Conservation (phyloP, 768 basidiomycete species). For the Mycena galopus region DNA sequence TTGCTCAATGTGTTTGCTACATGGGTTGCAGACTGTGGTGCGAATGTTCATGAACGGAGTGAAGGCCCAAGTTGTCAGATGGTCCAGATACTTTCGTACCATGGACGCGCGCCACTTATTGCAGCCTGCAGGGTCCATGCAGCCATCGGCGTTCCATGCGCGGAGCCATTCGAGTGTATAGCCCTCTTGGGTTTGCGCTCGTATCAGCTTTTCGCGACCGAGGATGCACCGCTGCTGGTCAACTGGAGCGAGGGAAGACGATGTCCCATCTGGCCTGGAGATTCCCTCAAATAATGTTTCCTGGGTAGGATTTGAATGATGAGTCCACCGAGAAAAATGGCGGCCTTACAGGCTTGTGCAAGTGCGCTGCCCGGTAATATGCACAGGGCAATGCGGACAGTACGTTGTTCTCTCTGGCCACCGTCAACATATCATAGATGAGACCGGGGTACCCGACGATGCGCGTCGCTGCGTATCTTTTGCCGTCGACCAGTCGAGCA, state of each 20-base stretch:
- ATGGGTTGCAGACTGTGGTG: background rate
- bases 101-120: background rate
- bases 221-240: slow-evolving; percentile 12
- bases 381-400: slow-evolving; percentile 9
- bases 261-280: background rate
- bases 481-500: background rate
- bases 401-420: slow-evolving; percentile 3
- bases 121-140: background rate
- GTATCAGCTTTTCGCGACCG: slow-evolving; percentile 1
- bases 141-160: background rate
- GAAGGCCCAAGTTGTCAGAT: background rate
- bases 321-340: background rate
- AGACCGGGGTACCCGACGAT: background rate
- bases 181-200: background rate
- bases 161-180: slow-evolving; percentile 1
- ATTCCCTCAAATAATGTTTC: background rate
- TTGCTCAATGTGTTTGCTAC: background rate
- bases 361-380: background rate
- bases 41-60: background rate
- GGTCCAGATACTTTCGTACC: background rate
- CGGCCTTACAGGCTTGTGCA: background rate
- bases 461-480: background rate
- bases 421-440: background rate
- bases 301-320: background rate
- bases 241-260: background rate